Conservation (phyloP, 2,329 filamentous ascomycete species). For the Colletotrichum plurivorum region DNA sequence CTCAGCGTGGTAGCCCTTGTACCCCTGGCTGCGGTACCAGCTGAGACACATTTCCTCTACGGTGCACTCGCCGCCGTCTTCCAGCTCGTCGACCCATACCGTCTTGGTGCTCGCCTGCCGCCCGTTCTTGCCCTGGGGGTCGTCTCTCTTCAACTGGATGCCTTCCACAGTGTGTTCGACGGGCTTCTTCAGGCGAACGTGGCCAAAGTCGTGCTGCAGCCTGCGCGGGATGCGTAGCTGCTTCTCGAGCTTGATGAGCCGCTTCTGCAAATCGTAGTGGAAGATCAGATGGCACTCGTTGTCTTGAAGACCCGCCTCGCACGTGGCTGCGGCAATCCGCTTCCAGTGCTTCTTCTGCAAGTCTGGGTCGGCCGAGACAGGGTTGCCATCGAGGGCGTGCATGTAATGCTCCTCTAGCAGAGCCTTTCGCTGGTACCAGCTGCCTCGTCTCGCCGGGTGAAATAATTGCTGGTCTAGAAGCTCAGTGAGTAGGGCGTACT, state of each 20-base stretch:
- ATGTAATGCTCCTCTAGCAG: conserved; percentile 97
- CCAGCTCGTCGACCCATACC: conserved; percentile 86
- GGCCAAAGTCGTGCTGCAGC: conserved; percentile 92
- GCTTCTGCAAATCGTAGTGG: conserved; percentile 95
- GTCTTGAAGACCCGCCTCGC: conserved; percentile 89
- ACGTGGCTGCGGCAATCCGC: conserved; percentile 81
- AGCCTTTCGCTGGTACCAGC: conserved; percentile 97
- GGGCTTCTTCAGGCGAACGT: conserved; percentile 83
- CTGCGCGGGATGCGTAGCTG: conserved; percentile 85
- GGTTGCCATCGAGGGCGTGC: conserved; percentile 69
- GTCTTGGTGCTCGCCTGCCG: conserved; percentile 76
- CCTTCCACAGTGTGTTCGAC: conserved; percentile 83
- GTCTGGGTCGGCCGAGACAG: conserved; percentile 54
- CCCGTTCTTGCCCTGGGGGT: conserved; percentile 56
- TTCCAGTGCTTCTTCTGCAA: conserved; percentile 87
- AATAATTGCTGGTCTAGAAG: conserved; percentile 87
- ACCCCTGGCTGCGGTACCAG: conserved; percentile 85
- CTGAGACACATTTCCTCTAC: conserved; percentile 96
- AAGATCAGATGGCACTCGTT: conserved; percentile 91
- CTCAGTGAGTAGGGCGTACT: conserved; percentile 81
- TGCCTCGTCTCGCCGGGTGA: conserved; percentile 85
- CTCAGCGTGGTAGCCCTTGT: conserved; percentile 96
- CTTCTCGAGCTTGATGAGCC: conserved; percentile 91
- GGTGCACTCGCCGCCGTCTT: conserved; percentile 79
- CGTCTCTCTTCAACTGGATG: conserved; percentile 78